Base-by-base conservation (phyloP, 768 basidiomycete species). In the Holtermannia corniformis region DNA sequence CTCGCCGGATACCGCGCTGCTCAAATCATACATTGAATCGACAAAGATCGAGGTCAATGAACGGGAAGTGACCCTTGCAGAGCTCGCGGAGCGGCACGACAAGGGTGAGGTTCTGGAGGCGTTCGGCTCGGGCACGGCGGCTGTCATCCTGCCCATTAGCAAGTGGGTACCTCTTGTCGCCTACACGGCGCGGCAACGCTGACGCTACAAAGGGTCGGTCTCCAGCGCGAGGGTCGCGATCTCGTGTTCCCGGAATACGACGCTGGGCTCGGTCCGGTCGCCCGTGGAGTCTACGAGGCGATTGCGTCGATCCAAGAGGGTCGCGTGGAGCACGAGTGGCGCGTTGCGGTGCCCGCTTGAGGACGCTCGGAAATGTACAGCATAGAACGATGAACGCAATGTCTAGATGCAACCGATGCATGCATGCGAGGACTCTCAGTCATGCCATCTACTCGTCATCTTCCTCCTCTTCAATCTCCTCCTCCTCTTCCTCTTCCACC, bases 401-500 rank as follows among this genome's bases (percentile, higher is more conserved):
- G 32, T 37, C 32, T 37, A 37, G 32, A 37, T 37, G n/a, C n/a
- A n/a, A n/a, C n/a, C n/a, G n/a, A 12, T 44, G 46, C 11, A 22
- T 23, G 23, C 46, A n/a, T 47, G 20, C 25, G 23, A 47, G n/a
- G n/a, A n/a, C n/a, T n/a, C n/a, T n/a, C n/a, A n/a, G n/a, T n/a
- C 16, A 27, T 16, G 20, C 16, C 12, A 49, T 44, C 47, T 52
- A 48, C 50, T 56, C 37, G 22, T 56, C 45, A 37, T 68, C 64
- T 28, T 60, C 59, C 12, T 60, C 61, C 42, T 55, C 58, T 10
- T 54, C 51, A 41, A 58, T 59, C 48, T 60, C 54, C 24, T 56
- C 62, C 46, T 63, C 61, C 28, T 59, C 64, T 22, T 61, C 61
- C 44, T 70, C 68, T 21, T 56, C 65, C 23, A 54, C 59, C 5